A percentile compares a stretch with the other conserved stretches of the same genome.
Conservation (phyloP, 202 grass and related monocot species). For the Digitaria exilis region DNA sequence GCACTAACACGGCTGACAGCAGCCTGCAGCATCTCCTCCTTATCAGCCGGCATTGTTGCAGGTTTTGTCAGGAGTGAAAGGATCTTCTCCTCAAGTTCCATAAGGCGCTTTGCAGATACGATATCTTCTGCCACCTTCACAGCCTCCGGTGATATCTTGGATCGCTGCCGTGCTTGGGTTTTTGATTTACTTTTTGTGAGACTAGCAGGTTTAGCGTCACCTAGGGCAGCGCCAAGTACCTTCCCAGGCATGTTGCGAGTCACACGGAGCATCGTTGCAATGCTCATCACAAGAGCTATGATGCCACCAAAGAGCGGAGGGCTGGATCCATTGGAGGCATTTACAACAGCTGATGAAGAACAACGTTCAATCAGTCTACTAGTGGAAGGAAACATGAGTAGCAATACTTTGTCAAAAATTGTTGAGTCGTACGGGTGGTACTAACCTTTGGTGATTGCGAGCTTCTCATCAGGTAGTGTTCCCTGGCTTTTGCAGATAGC, state of each 20-base stretch:
- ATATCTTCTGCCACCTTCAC: conserved; percentile 47
- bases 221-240: conserved; percentile 53
- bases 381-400: conserved; percentile 14
- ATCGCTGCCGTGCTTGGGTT: conserved; percentile 17
- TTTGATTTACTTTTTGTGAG: conserved; percentile 22
- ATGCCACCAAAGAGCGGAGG: conserved; percentile 61
- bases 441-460: conserved; percentile 74
- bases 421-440: background rate
- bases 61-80: conserved; percentile 54
- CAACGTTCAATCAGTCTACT: conserved; percentile 2
- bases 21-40: conserved; percentile 79
- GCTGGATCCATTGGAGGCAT: conserved; percentile 56
- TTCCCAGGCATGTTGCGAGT: conserved; percentile 67
- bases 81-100: conserved; percentile 85
- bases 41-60: conserved; percentile 54
- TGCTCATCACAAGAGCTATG: conserved; percentile 78
- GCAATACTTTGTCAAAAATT: conserved; percentile 12
- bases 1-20: conserved; percentile 65
- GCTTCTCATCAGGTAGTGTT: conserved; percentile 55
- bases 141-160: conserved; percentile 29
- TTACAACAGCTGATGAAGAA: conserved; percentile 52
- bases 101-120: conserved; percentile 53
- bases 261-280: conserved; percentile 70
- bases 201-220: conserved; percentile 23
- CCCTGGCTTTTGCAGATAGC: conserved; percentile 62